A percentile compares a stretch with the other conserved stretches of the same genome.
Conservation (phyloP, 371 early-diverging fungal genomes). For the Syncephalis plumigaleata region DNA sequence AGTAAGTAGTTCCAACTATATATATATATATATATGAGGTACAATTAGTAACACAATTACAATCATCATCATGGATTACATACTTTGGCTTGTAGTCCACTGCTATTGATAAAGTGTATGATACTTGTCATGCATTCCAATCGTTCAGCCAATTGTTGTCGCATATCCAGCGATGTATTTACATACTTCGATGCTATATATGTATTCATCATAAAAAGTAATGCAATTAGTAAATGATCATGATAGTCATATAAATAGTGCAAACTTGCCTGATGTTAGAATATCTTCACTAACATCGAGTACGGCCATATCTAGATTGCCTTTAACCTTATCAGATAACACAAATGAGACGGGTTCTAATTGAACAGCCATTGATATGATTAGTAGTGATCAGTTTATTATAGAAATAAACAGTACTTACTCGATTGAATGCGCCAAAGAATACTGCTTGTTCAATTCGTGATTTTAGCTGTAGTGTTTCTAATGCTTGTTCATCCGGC, state of each 20-base stretch:
- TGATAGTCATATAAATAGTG: no score
- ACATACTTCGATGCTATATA: not conserved
- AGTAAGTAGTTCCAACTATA: not conserved
- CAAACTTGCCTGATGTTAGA: no score
- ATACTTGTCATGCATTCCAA: not conserved
- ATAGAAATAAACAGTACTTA: no score
- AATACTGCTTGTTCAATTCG: not conserved
- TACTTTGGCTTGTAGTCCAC: not conserved
- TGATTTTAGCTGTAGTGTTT: not conserved
- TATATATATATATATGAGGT: no score
- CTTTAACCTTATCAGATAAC: not conserved
- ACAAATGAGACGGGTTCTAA: not conserved
- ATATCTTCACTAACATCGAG: not conserved
- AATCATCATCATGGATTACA: no score
- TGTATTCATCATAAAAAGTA: no score
- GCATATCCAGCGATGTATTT: not conserved
- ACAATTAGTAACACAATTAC: no score
- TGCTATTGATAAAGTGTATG: not conserved
- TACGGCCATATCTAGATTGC: not conserved
- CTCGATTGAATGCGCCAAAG: not conserved
- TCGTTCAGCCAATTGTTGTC: not conserved
- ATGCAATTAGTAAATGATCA: no score
- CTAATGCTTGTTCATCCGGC: not conserved
- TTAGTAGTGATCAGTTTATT: no score
- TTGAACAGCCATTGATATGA: no score